Base-by-base conservation (phyloP, 148 eudicot species). In the Nepenthes mirabilis region DNA sequence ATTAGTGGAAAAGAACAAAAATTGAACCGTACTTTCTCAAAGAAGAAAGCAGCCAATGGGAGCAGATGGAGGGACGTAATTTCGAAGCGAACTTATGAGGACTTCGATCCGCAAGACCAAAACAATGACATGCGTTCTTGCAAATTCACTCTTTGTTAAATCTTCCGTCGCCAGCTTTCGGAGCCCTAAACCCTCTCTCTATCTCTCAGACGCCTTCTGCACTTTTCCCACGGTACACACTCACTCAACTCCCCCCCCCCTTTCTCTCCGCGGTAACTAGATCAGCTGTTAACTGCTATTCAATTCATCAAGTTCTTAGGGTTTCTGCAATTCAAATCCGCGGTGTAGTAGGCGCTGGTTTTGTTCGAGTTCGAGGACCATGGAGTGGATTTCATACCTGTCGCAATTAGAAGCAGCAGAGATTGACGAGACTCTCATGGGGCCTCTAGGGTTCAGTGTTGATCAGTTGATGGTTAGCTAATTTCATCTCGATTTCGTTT, bases 381-480 rank as follows among this genome's bases (percentile, higher is more conserved):
- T 75, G 68, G 87, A 86, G 9, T 67, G 70, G 2, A 62, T 93
- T 52, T 82, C 90, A 48, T 89, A 81, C 64, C 59, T 93, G 45
- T 72, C 82, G 35, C 99, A 86, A 80, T 70, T 68, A 48, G 87
- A 89, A 55, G 99, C 99, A 0, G 95, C 87, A 12, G 90, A 84
- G 69, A 70, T 89, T 60, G 99, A 93, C 71, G 91, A 89, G 57
- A 68, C 65, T 23, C 81, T 93, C 34, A 86, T 89, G 99, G 95
- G 97, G 2, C 86, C 99, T 7, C 74, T 93, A 47, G 97, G 99
- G 33, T 93, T 93, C 68, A 84, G 90, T 65, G 91, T 89, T 62
- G 97, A 89, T 82, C 97, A 91, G 70, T 61, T 91, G 13, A 91
- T 87, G 97, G 91, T 84, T 1, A 37, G 48, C 36, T 56, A 34